Conservation (phyloP, 148 eudicot genomes). For the Talinum fruticosum region DNA sequence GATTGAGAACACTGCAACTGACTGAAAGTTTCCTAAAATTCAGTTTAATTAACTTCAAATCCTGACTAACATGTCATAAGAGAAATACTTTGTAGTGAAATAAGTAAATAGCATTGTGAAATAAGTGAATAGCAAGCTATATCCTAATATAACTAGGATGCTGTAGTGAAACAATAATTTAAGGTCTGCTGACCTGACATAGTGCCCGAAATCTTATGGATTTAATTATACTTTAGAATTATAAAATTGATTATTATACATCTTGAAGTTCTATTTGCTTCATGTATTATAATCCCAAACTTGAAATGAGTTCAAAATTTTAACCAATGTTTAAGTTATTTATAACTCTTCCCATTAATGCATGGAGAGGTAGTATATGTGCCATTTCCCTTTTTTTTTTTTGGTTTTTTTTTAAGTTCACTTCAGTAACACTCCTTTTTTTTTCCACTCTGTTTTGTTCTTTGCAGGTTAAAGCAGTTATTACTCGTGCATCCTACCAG, state of each 20-base stretch:
- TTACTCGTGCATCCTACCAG: slow-evolving; percentile 69
- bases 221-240: neutral
- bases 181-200: neutral
- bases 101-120: too few species aligned
- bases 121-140: too few species aligned
- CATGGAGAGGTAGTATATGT: neutral
- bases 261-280: neutral
- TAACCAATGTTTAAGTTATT: neutral
- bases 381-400: neutral
- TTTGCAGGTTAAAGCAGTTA: slow-evolving; percentile 72
- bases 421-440: neutral
- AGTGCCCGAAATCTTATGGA: neutral
- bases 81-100: too few species aligned
- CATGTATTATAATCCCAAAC: neutral
- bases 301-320: neutral
- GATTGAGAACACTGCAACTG: neutral
- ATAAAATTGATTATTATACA: neutral
- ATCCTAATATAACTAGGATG: neutral
- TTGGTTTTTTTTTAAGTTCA: neutral
- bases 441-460: neutral
- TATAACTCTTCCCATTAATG: neutral
- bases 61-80: neutral
- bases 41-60: neutral
- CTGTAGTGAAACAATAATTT: neutral
- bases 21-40: neutral